Conservation (phyloP, 2,329 filamentous ascomycete genomes). For the Exophiala dermatitidis region DNA sequence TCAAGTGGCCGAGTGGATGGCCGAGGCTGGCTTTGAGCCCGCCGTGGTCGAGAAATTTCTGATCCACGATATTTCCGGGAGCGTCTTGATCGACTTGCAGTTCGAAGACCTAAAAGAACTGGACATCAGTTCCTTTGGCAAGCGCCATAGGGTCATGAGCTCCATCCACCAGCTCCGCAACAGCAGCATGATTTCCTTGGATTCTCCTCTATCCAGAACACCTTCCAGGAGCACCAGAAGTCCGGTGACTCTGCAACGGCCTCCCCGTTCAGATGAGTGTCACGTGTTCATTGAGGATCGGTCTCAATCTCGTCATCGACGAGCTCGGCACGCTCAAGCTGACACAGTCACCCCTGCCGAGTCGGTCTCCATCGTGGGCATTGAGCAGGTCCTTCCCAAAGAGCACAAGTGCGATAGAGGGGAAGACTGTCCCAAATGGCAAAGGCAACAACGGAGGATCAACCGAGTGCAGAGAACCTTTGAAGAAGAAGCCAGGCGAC, state of each 20-base stretch:
- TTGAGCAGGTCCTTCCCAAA: conserved; percentile 81
- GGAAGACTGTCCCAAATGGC: conserved; percentile 75
- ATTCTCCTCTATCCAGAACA: conserved; percentile 16
- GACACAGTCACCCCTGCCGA: conserved; percentile 63
- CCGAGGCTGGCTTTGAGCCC: conserved; percentile 70
- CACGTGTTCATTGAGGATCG: conserved; percentile 19
- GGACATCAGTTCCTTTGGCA: conserved; percentile 57
- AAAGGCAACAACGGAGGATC: conserved; percentile 70
- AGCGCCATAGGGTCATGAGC: conserved; percentile 54
- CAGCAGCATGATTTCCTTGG: conserved; percentile 26
- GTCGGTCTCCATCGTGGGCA: conserved; percentile 84
- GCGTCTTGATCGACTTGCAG: conserved; percentile 81
- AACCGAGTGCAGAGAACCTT: conserved; percentile 65
- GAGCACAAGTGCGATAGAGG: conserved; percentile 79
- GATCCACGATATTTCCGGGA: conserved; percentile 84
- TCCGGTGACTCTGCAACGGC: conserved; percentile 17
- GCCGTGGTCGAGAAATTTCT: conserved; percentile 75
- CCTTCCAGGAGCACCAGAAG: conserved; percentile 17
- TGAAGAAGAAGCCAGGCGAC: conserved; percentile 54
- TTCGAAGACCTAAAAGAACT: conserved; percentile 69
- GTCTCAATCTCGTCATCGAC: conserved; percentile 25
- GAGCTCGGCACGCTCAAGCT: conserved; percentile 24
- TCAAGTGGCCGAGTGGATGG: conserved; percentile 63
- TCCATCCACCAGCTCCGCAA: conserved; percentile 49
- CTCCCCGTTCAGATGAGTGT: conserved; percentile 21